Percentiles rank a stretch among this genome's conserved stretches.
These are phyloP conservation scores for Zasmidium angulare DNA, from an alignment of 2,329 filamentous ascomycete species.

Conservation along the genomic window DNA sequence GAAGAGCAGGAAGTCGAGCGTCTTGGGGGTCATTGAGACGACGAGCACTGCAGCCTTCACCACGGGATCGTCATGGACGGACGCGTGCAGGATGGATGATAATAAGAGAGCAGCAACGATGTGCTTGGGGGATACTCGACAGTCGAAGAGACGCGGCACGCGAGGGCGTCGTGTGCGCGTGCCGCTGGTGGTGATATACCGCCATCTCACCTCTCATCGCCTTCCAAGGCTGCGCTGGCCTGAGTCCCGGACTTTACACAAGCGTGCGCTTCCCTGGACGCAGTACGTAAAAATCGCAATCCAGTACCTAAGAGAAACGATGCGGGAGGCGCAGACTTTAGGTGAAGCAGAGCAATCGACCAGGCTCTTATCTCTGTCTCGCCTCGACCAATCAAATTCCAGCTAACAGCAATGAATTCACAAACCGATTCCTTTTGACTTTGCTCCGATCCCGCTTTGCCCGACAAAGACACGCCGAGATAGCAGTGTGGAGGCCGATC, in stretches of 20 bases:
- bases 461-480: not conserved
- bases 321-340: slow-evolving; percentile 9
- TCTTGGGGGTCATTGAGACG: slow-evolving; percentile 37
- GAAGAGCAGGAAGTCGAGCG: slow-evolving; percentile 36
- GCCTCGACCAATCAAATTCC: slow-evolving; percentile 1
- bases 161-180: slow-evolving; percentile 18
- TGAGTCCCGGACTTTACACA: slow-evolving; percentile 8
- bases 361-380: slow-evolving; percentile 3
- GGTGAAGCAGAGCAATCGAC: slow-evolving; percentile 5
- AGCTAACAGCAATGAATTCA: not conserved
- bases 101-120: too few relatives aligned
- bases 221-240: slow-evolving; percentile 4
- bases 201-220: too few relatives aligned
- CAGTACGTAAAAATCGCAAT: slow-evolving; percentile 21
- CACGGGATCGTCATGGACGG: slow-evolving; percentile 4
- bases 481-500: not conserved
- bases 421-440: not conserved
- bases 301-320: slow-evolving; percentile 20
- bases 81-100: too few relatives aligned
- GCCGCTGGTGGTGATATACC: slow-evolving; percentile 11
- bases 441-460: not conserved
- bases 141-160: slow-evolving; percentile 8
- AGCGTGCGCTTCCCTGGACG: slow-evolving; percentile 7
- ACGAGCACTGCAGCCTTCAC: slow-evolving; percentile 6
- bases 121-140: slow-evolving; percentile 12